Base-by-base conservation (phyloP, 495 filamentous ascomycete species). In the Cryomyces minteri region DNA sequence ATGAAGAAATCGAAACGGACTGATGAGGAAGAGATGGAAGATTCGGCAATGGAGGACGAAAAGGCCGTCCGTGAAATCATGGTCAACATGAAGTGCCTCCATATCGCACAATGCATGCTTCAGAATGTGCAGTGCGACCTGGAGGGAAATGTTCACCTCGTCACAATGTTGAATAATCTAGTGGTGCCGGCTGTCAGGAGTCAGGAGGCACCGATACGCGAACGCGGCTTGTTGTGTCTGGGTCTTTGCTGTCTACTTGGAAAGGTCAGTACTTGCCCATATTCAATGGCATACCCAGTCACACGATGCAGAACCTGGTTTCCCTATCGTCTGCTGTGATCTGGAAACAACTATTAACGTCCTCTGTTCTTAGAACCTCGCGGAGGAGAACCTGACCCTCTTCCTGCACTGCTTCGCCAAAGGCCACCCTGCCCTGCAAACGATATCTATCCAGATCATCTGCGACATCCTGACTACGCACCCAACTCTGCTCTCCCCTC, bases 71-170 rank as follows among this genome's bases (percentile, higher is more conserved):
- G 72, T 45, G 86, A 94, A 59, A 87, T 96, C 57, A 76, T 93
- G 67, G 80, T 96, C 54, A 95, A 96, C 66, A 84, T 94, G 76
- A 95, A 96, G 60, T 95, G 90, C 64, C 71, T 99, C 33, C 84
- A 95, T 56, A 94, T 99, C 52, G 87, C 92, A 25, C 86, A 92
- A 54, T 96, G 85, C 68, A 94, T 94, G 87, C 70, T 99, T 38
- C 76, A 92, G 57, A 90, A 94, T 53, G 82, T 95, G 2, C 66
- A 82, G 44, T 82, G 85, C 18, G 76, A 80, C 46, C 67, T 96
- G 32, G 87, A 94, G 59, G 67, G 82, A 40, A 94, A 94, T 59
- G 76, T 77, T 48, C 76, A 92, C 54, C 64, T 99, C 11, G 83
- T 93, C 2, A 82, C 83, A 31, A 94, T 95, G 83, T 69, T 96